Evolutionary conservation across 164 flowering plant genomes (phyloP).

Genomic region (Taxillus chinensis): DNA sequence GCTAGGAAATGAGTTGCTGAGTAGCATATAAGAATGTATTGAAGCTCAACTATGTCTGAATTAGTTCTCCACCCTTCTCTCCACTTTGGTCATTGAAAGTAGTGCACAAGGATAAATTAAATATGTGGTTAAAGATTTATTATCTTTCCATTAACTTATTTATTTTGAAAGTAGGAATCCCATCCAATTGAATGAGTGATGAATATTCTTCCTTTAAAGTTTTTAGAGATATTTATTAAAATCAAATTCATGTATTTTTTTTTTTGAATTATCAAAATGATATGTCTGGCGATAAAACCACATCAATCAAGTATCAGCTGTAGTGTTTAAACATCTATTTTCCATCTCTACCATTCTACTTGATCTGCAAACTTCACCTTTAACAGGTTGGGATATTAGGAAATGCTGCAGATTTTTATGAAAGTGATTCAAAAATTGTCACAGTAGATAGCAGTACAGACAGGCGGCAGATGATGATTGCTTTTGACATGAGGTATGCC

Average conservation of each 20-base stretch:
- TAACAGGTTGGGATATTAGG: conserved; percentile 89
- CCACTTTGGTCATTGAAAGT: neutral
- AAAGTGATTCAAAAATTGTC: conserved; percentile 24
- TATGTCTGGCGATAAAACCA: too few relatives aligned
- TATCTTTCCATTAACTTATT: neutral
- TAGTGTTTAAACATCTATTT: neutral
- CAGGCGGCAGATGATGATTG: conserved; percentile 94
- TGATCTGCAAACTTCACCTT: conserved; percentile 10
- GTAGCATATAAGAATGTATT: neutral
- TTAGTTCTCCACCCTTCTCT: neutral
- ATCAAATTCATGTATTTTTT: too few relatives aligned
- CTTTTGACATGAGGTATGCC: conserved; percentile 93
- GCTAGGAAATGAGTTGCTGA: neutral
- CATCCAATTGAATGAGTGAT: too few relatives aligned
- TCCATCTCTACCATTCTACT: neutral
- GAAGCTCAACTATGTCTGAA: neutral
- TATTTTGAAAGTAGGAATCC: too few relatives aligned
- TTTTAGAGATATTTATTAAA: too few relatives aligned
- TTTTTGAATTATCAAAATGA: too few relatives aligned
- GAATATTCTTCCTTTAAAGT: too few relatives aligned
- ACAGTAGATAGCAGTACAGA: conserved; percentile 34
- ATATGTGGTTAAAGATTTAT: neutral
- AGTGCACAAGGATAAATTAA: neutral
- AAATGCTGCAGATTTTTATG: conserved; percentile 84
- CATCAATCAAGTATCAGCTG: too few relatives aligned